phyloP scores from a whole-genome alignment of 345 rosid species.

The Turritis glabra region DNA sequence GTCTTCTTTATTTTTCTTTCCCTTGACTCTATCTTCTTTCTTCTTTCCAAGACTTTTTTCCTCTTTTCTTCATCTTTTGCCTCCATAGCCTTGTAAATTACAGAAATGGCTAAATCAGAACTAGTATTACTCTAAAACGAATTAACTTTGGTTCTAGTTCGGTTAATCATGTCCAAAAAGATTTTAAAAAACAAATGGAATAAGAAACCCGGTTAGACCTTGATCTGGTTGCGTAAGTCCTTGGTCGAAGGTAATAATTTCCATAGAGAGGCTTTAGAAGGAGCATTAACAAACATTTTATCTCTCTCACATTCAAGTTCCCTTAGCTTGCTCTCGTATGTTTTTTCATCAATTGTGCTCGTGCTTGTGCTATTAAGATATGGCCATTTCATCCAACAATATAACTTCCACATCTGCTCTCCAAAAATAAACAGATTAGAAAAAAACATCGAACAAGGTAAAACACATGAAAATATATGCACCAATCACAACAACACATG shows the following conservation, averaged over 20 bases:
- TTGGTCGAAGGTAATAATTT: constrained; percentile 22
- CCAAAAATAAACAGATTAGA: background rate
- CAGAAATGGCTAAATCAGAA: background rate
- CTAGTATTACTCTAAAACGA: no score
- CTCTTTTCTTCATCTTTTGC: constrained; percentile 17
- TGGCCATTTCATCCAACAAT: background rate
- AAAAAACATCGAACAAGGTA: background rate
- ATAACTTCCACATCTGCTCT: background rate
- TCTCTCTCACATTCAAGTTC: constrained; percentile 19
- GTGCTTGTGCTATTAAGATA: background rate
- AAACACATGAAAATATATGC: background rate
- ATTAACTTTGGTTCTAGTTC: background rate
- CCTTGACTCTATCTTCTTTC: constrained; percentile 14
- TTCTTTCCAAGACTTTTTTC: background rate
- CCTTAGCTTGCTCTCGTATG: background rate
- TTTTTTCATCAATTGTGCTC: background rate
- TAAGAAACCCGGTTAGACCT: background rate
- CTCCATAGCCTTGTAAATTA: background rate
- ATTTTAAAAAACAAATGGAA: background rate
- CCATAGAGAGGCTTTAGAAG: constrained; percentile 31
- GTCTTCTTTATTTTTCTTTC: constrained; percentile 24
- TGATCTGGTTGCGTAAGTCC: constrained; percentile 18
- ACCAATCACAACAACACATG: background rate
- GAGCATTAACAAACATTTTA: constrained; percentile 25
- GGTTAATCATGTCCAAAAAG: background rate